Base-by-base conservation (phyloP, 371 early-diverging fungal genomes). In the Mucor racemosus region DNA sequence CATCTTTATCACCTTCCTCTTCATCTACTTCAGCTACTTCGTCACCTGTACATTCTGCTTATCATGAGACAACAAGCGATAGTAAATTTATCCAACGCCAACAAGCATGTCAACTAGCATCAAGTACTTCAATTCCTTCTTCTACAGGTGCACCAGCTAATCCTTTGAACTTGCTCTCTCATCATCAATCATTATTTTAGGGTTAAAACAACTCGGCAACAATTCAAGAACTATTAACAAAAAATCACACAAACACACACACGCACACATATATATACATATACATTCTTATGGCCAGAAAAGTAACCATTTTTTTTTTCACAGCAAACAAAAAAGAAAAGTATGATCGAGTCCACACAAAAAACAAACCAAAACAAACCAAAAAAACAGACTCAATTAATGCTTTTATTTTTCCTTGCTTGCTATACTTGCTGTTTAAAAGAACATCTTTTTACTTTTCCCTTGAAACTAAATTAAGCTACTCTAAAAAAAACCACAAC, bases 1-100 rank as follows among this genome's bases (percentile, higher is more conserved):
- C 77, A 11, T 69, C 74, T 7, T 65, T 74, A 36, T 77, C 77
- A 14, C 75, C 67, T 54, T 77, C 75, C 4, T 74, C 77, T n/a
- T 74, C 74, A 19, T 77, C 77, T 7, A 66, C 71, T 31, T 70
- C 76, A 36, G 44, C 67, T 31, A 66, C 67, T 31, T 62, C 72
- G 15, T 69, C 74, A 60, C 71, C 71, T 60, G 63, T 59, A 14
- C 63, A 66, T 58, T 55, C 63, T 44, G 59, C 42, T 19, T 71
- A 67, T 48, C 64, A 60, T 56, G 71, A 66, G 40, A 44, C 68
- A 19, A 31, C 35, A 19, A 53, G 15, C 41, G 42, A 60, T 33
- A 40, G 13, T 33, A 48, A 38, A 14, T 65, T 17, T 48, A 50
- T 57, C 36, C 65, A 57, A 35, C 58, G 35, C 13, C 38, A 57